Evolutionary conservation across 495 filamentous ascomycete species (phyloP).

Genomic region (Bacidia rubella): DNA sequence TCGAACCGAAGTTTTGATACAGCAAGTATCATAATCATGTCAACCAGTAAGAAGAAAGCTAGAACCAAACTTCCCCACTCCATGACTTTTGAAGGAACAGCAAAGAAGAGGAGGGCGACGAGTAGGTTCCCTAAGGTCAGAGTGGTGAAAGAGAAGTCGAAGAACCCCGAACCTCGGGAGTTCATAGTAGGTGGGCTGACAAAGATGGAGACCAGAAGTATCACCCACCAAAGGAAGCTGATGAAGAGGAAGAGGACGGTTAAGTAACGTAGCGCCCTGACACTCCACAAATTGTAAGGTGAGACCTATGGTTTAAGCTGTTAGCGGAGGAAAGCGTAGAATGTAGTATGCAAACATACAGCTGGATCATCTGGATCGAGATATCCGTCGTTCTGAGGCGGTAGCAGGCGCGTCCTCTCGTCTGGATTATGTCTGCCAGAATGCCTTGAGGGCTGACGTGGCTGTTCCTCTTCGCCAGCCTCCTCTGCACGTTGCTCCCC

Average conservation of each 20-base stretch:
- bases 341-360: conserved; percentile 42
- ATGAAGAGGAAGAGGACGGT: conserved; percentile 59
- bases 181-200: conserved; percentile 76
- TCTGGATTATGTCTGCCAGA: conserved; percentile 31
- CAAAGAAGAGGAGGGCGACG: conserved; percentile 73
- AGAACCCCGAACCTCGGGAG: conserved; percentile 80
- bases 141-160: conserved; percentile 66
- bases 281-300: conserved; percentile 87
- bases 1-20: conserved; percentile 60
- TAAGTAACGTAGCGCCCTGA: conserved; percentile 61
- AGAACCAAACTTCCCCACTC: conserved; percentile 54
- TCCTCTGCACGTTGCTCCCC: conserved; percentile 25
- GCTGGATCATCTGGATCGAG: conserved; percentile 91
- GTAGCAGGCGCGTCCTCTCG: conserved; percentile 64
- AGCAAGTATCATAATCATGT: conserved; percentile 64
- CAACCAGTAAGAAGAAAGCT: conserved; percentile 57
- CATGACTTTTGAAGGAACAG: conserved; percentile 63
- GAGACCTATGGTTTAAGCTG: conserved; percentile 47
- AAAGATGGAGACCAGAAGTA: conserved; percentile 75
- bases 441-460: conserved; percentile 9
- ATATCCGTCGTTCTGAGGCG: conserved; percentile 46
- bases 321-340: conserved; percentile 13
- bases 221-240: conserved; percentile 79
- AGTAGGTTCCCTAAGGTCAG: conserved; percentile 59
- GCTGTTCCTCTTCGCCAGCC: conserved; percentile 7